Base-by-base conservation (phyloP, 495 filamentous ascomycete species). In the Penicillium angulare region DNA sequence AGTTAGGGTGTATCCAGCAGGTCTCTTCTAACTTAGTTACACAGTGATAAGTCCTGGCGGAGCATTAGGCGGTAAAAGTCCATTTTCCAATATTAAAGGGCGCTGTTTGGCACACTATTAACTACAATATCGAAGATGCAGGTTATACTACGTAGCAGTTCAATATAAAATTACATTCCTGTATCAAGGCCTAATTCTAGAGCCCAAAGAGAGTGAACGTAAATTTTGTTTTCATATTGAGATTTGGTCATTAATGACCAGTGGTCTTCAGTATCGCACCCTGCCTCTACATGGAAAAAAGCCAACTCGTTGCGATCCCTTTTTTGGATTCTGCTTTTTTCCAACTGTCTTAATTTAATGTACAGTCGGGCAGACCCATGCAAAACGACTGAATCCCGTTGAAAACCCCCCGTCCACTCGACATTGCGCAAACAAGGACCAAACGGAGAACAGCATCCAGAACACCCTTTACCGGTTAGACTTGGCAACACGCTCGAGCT, bases 401-500 rank as follows among this genome's bases (percentile, higher is more conserved):
- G 61, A 71, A 63, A 69, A 71, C 57, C 66, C 69, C 66, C 71
- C 73, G 71, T 76, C 70, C 71, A 73, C 68, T 72, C 73, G 71
- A 66, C 65, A 62, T 74, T 67, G 65, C 66, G 60, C 67, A 70
- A 72, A 67, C 64, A 52, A 67, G 63, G 58, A 72, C 64, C 64
- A 75, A 75, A 75, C 71, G 71, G 69, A 74, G 68, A 74, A 71
- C 45, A 38, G 24, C 24, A 61, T 59, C 69, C 66, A 71, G 67
- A 58, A 65, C 57, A 62, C 66, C 65, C 59, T 76, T 76, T 97
- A 98, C 86, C 93, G 89, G 85, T 98, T 98, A 80, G 84, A 89
- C 90, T 98, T 98, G 76, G 93, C 93, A 71, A 98, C 93, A 87
- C 93, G 93, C 86, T 98, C 93, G 79, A 99, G 75, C 86, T 99